Evolutionary conservation across 2,329 filamentous ascomycete genomes (phyloP).

Genomic region (Cordyceps farinosa): DNA sequence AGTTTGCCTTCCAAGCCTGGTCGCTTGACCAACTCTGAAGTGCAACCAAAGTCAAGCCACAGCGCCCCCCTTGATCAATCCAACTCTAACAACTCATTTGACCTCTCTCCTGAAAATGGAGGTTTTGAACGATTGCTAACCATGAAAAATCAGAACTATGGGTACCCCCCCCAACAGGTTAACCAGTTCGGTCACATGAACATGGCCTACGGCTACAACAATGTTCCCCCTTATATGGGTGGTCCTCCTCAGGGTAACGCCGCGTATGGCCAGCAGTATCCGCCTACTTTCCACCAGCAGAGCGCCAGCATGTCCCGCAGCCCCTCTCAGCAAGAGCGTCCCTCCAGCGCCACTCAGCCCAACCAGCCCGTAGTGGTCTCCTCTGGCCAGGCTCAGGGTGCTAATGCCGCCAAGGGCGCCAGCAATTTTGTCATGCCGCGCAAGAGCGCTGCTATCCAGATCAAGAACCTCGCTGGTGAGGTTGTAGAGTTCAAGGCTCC

Average conservation of each 20-base stretch:
- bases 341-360: conserved; percentile 62
- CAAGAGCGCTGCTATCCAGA: conserved; percentile 74
- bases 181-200: conserved; percentile 39
- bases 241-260: conserved; percentile 40
- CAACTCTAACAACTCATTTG: conserved; percentile 40
- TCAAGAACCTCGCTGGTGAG: conserved; percentile 80
- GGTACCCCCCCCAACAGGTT: conserved; percentile 45
- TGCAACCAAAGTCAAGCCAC: conserved; percentile 10
- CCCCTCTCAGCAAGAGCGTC: conserved; percentile 70
- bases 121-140: conserved; percentile 74
- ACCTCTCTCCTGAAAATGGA: conserved; percentile 66
- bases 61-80: conserved; percentile 22
- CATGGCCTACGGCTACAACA: conserved; percentile 43
- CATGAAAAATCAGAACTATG: conserved; percentile 62
- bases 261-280: conserved; percentile 45
- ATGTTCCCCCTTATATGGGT: conserved; percentile 49
- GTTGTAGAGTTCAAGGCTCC: conserved; percentile 64
- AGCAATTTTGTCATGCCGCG: conserved; percentile 49
- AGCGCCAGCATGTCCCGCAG: conserved; percentile 77
- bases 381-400: conserved; percentile 56
- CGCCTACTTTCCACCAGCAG: conserved; percentile 44
- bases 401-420: conserved; percentile 42
- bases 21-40: conserved; percentile 11
- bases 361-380: conserved; percentile 58
- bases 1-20: not conserved